Percentiles rank a stretch among this genome's conserved stretches.
phyloP scores from a whole-genome alignment of 2,329 filamentous ascomycete species.

The Aspergillus clavatus region DNA sequence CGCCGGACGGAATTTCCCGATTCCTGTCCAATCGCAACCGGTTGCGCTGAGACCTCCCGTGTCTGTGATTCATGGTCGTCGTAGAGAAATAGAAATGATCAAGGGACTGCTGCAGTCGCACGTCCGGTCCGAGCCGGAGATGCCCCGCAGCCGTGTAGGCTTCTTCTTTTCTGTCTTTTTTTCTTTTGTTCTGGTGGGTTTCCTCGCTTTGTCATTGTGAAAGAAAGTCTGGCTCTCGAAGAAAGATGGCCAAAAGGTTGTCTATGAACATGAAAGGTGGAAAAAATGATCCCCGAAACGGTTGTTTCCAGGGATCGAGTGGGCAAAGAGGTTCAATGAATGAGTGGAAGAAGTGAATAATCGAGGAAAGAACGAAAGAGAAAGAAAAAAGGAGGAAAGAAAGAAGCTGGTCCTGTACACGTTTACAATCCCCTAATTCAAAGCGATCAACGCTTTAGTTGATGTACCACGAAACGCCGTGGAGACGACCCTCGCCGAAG shows the following conservation, averaged over 20 bases:
- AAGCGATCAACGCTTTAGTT: constrained; percentile 27
- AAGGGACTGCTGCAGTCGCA: neutral
- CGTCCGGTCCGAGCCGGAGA: neutral
- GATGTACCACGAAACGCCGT: constrained; percentile 40
- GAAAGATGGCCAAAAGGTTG: neutral
- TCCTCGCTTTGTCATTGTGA: neutral
- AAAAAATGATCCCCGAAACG: neutral
- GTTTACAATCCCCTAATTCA: constrained; percentile 1
- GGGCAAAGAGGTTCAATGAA: neutral
- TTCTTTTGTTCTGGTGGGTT: neutral
- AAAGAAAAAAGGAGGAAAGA: constrained; percentile 18
- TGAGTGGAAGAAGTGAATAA: constrained; percentile 6
- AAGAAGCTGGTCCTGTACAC: constrained; percentile 2
- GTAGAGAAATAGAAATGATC: neutral
- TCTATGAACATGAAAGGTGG: neutral
- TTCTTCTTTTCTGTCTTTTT: neutral
- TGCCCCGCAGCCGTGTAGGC: neutral
- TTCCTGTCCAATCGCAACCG: neutral
- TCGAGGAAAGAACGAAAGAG: no score
- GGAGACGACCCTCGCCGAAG: constrained; percentile 37
- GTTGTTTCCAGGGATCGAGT: neutral
- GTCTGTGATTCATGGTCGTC: neutral
- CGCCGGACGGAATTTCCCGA: neutral
- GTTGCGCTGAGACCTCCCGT: neutral
- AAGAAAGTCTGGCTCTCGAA: neutral